These are phyloP conservation scores for Lyophyllum shimeji DNA, from an alignment of 768 basidiomycete species.

Conservation along the genomic window DNA sequence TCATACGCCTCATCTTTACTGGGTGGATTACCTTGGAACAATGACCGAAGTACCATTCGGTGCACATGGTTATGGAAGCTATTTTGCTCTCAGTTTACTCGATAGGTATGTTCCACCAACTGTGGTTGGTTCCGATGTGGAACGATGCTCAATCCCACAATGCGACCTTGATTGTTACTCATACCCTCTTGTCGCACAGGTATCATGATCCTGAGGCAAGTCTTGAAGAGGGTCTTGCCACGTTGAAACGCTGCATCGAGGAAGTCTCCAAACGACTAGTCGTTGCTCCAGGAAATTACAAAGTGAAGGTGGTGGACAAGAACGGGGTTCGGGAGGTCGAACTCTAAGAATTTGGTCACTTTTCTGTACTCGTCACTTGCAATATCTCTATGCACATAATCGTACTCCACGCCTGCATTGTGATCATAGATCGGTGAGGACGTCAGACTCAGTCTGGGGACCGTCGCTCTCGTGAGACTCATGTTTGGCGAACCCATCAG, in stretches of 20 bases:
- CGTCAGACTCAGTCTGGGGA: too few species aligned
- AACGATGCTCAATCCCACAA: not conserved
- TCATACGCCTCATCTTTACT: constrained; percentile 78
- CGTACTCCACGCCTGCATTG: not conserved
- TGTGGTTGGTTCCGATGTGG: not conserved
- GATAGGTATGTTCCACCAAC: constrained; percentile 62
- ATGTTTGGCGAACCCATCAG: not conserved
- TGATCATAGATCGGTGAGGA: not conserved
- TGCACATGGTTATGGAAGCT: constrained; percentile 93
- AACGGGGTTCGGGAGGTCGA: constrained; percentile 85
- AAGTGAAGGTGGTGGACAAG: constrained; percentile 90
- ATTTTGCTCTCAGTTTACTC: constrained; percentile 89
- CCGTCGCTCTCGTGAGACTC: not conserved
- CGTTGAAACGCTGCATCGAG: constrained; percentile 82
- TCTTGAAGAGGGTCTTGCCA: constrained; percentile 82
- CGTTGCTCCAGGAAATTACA: constrained; percentile 79
- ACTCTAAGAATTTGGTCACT: constrained; percentile 37
- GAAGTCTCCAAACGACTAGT: constrained; percentile 85
- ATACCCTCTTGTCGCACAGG: constrained; percentile 32
- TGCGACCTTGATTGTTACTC: not conserved
- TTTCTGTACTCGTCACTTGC: constrained; percentile 10
- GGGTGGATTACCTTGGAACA: constrained; percentile 96
- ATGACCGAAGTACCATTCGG: constrained; percentile 87
- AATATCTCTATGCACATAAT: constrained; percentile 5
- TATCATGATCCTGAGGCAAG: constrained; percentile 90